Base-by-base conservation (phyloP, 1,284 basidiomycete genomes). In the Neolentinus lepideus region DNA sequence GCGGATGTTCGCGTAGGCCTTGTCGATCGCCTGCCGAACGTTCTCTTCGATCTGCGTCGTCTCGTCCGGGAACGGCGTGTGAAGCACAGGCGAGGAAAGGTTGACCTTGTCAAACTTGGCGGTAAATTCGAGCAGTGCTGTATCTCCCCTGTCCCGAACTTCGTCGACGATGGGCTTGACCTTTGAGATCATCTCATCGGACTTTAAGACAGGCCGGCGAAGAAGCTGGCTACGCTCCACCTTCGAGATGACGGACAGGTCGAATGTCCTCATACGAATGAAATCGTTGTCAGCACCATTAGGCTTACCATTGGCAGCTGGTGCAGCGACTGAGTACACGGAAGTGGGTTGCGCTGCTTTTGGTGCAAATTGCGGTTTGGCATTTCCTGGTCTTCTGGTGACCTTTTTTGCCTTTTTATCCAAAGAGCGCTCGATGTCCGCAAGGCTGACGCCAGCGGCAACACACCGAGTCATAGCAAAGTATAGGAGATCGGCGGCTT, bases 401-500 rank as follows among this genome's bases (percentile, higher is more conserved):
- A 98, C 82, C 70, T 92, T 94, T 67, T 85, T 83, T 11, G 92
- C 88, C 73, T 98, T 98, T 61, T 74, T 76, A 69, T 98, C 91
- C 51, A 99, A 74, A 2, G 87, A 91, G 2, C 75, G 76, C 71
- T 97, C 94, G 50, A 99, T 84, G 64, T 99, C 94, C 26, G 83
- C 78, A 60, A 98, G 76, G 35, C 78, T 77, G 25, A 99, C 92
- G 1, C 95, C 97, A 14, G 87, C 81, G 47, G 88, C 81, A 27
- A 94, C 78, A 66, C 96, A 99, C 60, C 90, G 88, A 16, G 91
- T 84, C 60, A 99, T 74, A 1, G 91, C 86, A 72, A 99, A 99
- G 76, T 99, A 99, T 52, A 98, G 65, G 38, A 99, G 75, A 71
- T 99, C 97, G 0, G 96, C 96, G 1, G 94, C 92, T 71, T 99